Conservation (phyloP, 139 green algal species). For the Zygnema circumcarinatum region DNA sequence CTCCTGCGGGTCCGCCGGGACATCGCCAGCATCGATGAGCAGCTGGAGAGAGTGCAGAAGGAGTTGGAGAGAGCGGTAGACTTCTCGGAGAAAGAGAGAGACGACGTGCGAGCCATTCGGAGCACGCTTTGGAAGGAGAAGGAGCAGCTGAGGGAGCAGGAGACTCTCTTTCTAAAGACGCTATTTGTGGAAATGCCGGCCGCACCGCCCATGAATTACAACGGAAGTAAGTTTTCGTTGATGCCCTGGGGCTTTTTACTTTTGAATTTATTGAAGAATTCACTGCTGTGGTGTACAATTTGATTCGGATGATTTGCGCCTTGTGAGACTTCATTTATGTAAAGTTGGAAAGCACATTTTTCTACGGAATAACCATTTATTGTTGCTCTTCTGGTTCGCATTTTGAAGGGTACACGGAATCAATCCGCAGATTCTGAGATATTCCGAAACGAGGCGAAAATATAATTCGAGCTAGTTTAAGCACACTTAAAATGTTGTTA, state of each 20-base stretch:
- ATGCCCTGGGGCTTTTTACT: neutral
- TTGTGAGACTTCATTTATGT: too few species aligned
- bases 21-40: constrained; percentile 30
- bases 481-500: too few species aligned
- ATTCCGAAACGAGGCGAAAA: too few species aligned
- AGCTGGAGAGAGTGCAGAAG: constrained; percentile 16
- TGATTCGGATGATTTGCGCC: too few species aligned
- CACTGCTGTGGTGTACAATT: too few species aligned
- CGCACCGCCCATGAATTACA: constrained; percentile 5
- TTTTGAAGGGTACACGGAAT: too few species aligned
- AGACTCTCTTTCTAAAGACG: constrained; percentile 47
- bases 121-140: constrained; percentile 44
- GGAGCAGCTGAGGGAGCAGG: constrained; percentile 44
- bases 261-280: neutral
- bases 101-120: constrained; percentile 25
- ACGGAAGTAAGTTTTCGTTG: neutral
- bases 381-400: too few species aligned
- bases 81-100: constrained; percentile 14
- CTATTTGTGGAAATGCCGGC: constrained; percentile 25
- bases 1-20: constrained; percentile 39
- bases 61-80: constrained; percentile 1
- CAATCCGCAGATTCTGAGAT: too few species aligned
- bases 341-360: too few species aligned
- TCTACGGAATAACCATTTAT: too few species aligned
- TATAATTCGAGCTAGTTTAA: too few species aligned